Base-by-base conservation (phyloP, 306 rosid species). In the Sesbania bispinosa region DNA sequence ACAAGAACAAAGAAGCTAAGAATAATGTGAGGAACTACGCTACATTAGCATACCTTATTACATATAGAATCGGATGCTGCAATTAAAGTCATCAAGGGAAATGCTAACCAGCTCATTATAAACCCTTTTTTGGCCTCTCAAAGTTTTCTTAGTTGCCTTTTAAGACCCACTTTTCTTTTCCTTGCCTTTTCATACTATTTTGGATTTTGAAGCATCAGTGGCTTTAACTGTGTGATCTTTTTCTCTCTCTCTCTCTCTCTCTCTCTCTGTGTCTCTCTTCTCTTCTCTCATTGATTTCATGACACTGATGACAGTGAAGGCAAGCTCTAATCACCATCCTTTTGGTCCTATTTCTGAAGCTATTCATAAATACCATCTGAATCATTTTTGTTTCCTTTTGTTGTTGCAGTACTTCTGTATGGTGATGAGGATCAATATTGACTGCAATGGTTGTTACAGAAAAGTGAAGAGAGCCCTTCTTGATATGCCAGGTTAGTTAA, bases 341-440 rank as follows among this genome's bases (percentile, higher is more conserved):
- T 50, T 53, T 7, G n/a, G n/a, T n/a, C 24, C 15, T 51, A 19
- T 42, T 24, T 63, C n/a, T 23, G 50, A 19, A 33, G 18, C 23
- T 69, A 16, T 57, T 45, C n/a, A 48, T 46, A 55, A 38, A 1
- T 29, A 43, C 24, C 33, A 35, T 45, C 15, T 76, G 24, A 51
- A 18, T 24, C 0, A 2, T 10, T 77, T 62, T 65, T 41, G 18
- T 18, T 24, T 13, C 1, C 15, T 63, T 63, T 45, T 6, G 2
- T 26, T 39, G 13, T 13, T 7, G 79, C 74, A 81, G 84, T 39
- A 54, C 23, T 85, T 68, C 33, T 67, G 80, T 81, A 81, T 85
- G 89, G 78, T 81, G 19, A 79, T 85, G 86, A 85, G 86, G 84
- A 85, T 85, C 62, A 73, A 82, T 48, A 77, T 82, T 67, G 86